A percentile compares a stretch with the other conserved stretches of the same genome.
Evolutionary conservation across 2,329 filamentous ascomycete genomes (phyloP).

Genomic region (Aotearoamyces nothofagi): DNA sequence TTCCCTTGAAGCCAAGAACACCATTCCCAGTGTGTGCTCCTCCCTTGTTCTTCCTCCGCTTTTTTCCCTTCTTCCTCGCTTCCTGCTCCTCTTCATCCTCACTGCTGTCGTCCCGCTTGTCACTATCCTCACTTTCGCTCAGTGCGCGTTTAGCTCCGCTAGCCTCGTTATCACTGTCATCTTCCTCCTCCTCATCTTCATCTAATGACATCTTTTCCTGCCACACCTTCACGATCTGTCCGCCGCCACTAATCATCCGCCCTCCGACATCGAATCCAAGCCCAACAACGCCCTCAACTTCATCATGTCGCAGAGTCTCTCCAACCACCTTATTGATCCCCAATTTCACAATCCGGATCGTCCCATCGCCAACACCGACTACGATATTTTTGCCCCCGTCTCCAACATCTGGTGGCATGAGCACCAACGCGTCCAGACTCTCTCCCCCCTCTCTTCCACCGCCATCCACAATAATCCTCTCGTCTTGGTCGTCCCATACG

Average conservation of each 20-base stretch:
- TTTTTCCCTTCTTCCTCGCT: conserved; percentile 11
- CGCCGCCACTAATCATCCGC: conserved; percentile 80
- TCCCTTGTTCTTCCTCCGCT: conserved; percentile 12
- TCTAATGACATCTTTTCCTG: conserved; percentile 47
- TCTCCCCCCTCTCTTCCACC: conserved; percentile 48
- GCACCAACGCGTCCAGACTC: conserved; percentile 62
- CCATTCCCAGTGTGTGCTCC: conserved; percentile 13
- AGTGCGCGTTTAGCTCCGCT: too few species aligned
- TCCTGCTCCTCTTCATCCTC: conserved; percentile 7
- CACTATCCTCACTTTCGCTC: conserved; percentile 26
- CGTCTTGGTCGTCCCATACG: conserved; percentile 89
- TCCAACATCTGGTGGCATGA: conserved; percentile 56
- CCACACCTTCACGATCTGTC: conserved; percentile 81
- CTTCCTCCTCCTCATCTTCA: conserved; percentile 22
- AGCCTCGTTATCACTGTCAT: conserved; percentile 29
- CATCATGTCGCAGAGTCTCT: conserved; percentile 55
- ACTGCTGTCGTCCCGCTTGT: conserved; percentile 22
- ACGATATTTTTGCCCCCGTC: conserved; percentile 58
- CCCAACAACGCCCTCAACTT: conserved; percentile 70
- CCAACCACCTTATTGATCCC: conserved; percentile 55
- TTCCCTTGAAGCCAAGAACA: conserved; percentile 17
- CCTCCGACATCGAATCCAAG: conserved; percentile 75
- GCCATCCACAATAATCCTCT: conserved; percentile 64
- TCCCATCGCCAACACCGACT: conserved; percentile 70
- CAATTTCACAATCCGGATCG: conserved; percentile 62